Evolutionary conservation across 306 rosid genomes (phyloP), one percentile per base, ranked within the genome.

Genomic region (Ammopiptanthus mongolicus): DNA sequence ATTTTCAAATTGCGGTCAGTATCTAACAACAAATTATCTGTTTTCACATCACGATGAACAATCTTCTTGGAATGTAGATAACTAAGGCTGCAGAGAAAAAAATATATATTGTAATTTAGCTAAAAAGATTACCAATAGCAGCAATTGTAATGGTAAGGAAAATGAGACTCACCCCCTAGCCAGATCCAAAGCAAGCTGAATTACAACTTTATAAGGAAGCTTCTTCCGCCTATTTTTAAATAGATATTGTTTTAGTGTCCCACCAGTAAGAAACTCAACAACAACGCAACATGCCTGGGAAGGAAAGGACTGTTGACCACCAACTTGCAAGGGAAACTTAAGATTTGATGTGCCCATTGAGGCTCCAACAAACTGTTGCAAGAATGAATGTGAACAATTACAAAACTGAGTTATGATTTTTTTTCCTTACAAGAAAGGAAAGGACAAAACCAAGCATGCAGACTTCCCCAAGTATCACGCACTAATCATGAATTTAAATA

Each of bases 181-280:
- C 70, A 94, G 91, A 78, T 94, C 98, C 83, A 90, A 87, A 71
- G 94, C 97, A 65, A 94, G 87, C 82, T 87, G 96, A 84, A 94
- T 42, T 72, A 94, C 96, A 80, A 82, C 19, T 86, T 74, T 89
- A 73, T 84, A 74, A 65, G 96, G 83, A 72, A 91, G 94, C 83
- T 91, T 94, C 84, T 52, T 88, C 75, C 86, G 80, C 80, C 88
- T 80, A 56, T 84, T 89, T 86, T 76, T 89, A 5, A 88, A 80
- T 65, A 94, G 79, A 69, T 75, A 94, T 55, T 87, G 89, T 69
- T 91, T 91, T 5, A 94, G 85, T 1, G 97, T 91, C 63, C 98
- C 98, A 42, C 96, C 96, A n/a, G 91, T 46, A 79, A 94, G 81
- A 82, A 84, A 94, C 84, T 94, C 97, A 25, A 91, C 96, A 78